Evolutionary conservation across 2,329 filamentous ascomycete species (phyloP).

Genomic region (Diplodia corticola): DNA sequence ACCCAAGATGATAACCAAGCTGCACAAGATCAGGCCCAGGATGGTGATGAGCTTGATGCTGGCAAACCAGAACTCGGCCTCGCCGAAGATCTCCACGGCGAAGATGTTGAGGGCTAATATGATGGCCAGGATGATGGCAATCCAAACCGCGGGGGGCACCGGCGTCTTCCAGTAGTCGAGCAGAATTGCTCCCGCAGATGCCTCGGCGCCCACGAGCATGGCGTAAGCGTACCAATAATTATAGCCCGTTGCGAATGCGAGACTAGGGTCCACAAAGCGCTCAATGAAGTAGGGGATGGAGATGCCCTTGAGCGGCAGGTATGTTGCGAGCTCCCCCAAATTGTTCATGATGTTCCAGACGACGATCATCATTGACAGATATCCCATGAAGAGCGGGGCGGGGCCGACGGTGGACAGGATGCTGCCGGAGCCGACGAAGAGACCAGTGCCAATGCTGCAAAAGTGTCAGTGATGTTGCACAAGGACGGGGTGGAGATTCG

Average conservation of each 20-base stretch:
- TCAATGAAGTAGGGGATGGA: conserved; percentile 82
- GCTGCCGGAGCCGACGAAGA: conserved; percentile 10
- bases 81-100: conserved; percentile 30
- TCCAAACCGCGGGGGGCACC: conserved; percentile 16
- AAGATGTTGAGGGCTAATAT: conserved; percentile 17
- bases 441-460: conserved; percentile 10
- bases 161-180: conserved; percentile 44
- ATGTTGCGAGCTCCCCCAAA: conserved; percentile 30
- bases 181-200: conserved; percentile 39
- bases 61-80: conserved; percentile 51
- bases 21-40: conserved; percentile 46
- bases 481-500: no score
- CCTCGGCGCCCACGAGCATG: conserved; percentile 39
- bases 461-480: background rate
- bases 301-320: conserved; percentile 56
- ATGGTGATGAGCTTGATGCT: conserved; percentile 48
- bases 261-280: conserved; percentile 41
- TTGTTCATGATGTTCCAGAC: conserved; percentile 31
- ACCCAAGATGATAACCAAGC: conserved; percentile 28
- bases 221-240: conserved; percentile 14
- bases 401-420: conserved; percentile 29
- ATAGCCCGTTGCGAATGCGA: conserved; percentile 10
- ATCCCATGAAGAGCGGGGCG: conserved; percentile 4
- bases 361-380: conserved; percentile 23
- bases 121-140: background rate